A percentile compares a stretch with the other conserved stretches of the same genome.
These are phyloP conservation scores for Paecilomyces sp. DNA, from an alignment of 2,329 filamentous ascomycete species.

Conservation along the genomic window DNA sequence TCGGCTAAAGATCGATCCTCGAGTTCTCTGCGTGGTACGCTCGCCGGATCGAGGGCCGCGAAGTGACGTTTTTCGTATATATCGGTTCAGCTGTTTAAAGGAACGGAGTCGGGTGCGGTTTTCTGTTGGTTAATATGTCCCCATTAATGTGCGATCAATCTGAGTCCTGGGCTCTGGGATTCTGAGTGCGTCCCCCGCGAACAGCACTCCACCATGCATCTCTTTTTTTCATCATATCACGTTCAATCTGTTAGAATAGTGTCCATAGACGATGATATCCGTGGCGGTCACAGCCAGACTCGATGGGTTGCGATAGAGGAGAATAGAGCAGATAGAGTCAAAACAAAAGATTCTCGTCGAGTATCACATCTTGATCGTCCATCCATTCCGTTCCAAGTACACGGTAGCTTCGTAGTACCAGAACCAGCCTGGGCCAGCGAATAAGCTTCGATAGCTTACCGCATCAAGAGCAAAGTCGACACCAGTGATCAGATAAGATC, in stretches of 20 bases:
- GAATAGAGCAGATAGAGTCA: not conserved
- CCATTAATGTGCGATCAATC: not conserved
- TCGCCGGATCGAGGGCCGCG: slow-evolving; percentile 19
- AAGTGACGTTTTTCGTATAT: slow-evolving; percentile 3
- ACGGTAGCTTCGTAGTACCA: not conserved
- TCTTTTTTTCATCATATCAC: not conserved
- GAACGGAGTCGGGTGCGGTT: not conserved
- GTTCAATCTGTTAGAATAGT: not conserved
- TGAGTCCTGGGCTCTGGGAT: not conserved
- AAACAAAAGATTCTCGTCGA: not conserved
- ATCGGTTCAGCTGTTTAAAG: not conserved
- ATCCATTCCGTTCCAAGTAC: not conserved
- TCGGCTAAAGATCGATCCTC: not conserved
- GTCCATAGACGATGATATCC: not conserved
- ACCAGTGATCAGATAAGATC: too few relatives aligned
- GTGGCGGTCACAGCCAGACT: not conserved
- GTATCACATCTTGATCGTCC: too few relatives aligned
- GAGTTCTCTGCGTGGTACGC: slow-evolving; percentile 10
- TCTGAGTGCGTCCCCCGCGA: not conserved
- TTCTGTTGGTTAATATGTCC: not conserved
- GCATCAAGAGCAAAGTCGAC: too few relatives aligned
- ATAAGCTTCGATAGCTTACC: too few relatives aligned
- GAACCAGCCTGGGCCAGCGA: too few relatives aligned
- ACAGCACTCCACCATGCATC: not conserved
- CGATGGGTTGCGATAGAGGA: not conserved